Percentiles rank a stretch among this genome's conserved stretches.
Conservation (phyloP, 352 stramenopile genomes). For the Thraustotheca clavata region DNA sequence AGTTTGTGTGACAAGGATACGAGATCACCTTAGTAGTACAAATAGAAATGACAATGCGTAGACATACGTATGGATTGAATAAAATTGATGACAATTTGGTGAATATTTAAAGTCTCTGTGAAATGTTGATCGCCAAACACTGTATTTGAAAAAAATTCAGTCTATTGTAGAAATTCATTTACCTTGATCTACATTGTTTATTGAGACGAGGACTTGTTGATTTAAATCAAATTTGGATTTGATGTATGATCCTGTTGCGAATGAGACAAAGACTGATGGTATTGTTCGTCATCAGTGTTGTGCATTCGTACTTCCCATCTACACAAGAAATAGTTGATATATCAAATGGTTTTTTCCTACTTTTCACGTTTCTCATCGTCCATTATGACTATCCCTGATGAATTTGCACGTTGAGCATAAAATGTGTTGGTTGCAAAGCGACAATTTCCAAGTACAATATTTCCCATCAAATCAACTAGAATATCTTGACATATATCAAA, state of each 20-base stretch:
- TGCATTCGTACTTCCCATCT: slow-evolving; percentile 20
- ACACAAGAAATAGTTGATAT: not conserved
- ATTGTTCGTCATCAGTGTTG: not conserved
- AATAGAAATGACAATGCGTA: slow-evolving; percentile 16
- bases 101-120: not conserved
- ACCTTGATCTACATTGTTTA: slow-evolving; percentile 16
- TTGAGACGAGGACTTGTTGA: not conserved
- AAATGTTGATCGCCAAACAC: not conserved
- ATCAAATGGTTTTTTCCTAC: not conserved
- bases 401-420: not conserved
- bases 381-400: slow-evolving; percentile 15
- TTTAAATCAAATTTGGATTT: too few relatives aligned
- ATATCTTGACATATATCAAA: too few relatives aligned
- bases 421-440: slow-evolving; percentile 11
- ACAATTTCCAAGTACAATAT: slow-evolving; percentile 7
- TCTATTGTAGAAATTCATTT: not conserved
- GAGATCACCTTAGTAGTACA: slow-evolving; percentile 14
- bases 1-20: not conserved
- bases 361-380: not conserved
- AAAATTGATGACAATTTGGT: not conserved
- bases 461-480: too few relatives aligned
- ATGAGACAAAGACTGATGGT: slow-evolving; percentile 12
- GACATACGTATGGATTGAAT: slow-evolving; percentile 1
- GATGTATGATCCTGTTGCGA: not conserved
- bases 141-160: too few relatives aligned